Base-by-base conservation (phyloP, 768 basidiomycete species). In the Boletellus ananas region DNA sequence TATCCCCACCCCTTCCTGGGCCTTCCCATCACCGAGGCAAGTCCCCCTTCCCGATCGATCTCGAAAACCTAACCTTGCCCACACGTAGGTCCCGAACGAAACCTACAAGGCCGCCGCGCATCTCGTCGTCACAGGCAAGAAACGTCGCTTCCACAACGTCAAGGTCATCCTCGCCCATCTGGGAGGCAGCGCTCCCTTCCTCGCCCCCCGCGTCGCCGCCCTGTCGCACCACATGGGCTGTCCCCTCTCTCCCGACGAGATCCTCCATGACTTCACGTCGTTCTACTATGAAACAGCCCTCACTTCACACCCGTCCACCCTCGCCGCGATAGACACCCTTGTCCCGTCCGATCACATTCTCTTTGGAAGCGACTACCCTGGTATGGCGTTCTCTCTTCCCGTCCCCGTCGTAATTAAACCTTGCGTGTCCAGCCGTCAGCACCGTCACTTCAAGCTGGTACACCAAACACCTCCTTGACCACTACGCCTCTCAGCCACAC, bases 61-160 rank as follows among this genome's bases (percentile, higher is more conserved):
- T 21, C 43, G 48, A 4, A 50, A 50, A 45, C 51, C 20, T 45
- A 45, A 55, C 51, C 20, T 49, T 45, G 33, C 23, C 31, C 18
- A 34, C 37, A 34, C 35, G 48, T 48, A 89, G 87, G 85, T 87
- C 0, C 87, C 87, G 7, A 84, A 87, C 61, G 87, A 90, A 66
- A 90, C 87, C 0, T 88, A 81, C 74, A 89, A 88, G 69, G 88
- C 85, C 2, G 86, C 86, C 31, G 81, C 86, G 3, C 84, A 87
- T 60, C 76, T 90, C 42, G 85, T 90, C 40, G 81, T 89, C 20
- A 78, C 84, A 0, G 84, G 85, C 40, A 78, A 74, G 59, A 87
- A 84, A 64, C 81, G 85, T 37, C 78, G 73, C 52, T 87, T 79
- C 58, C 65, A 74, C 18, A 68, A 79, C 47, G 72, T 80, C 55